Evolutionary conservation across 2,329 filamentous ascomycete species (phyloP), one percentile per base, ranked within the genome.

Genomic region (Lasiodiplodia sp.): DNA sequence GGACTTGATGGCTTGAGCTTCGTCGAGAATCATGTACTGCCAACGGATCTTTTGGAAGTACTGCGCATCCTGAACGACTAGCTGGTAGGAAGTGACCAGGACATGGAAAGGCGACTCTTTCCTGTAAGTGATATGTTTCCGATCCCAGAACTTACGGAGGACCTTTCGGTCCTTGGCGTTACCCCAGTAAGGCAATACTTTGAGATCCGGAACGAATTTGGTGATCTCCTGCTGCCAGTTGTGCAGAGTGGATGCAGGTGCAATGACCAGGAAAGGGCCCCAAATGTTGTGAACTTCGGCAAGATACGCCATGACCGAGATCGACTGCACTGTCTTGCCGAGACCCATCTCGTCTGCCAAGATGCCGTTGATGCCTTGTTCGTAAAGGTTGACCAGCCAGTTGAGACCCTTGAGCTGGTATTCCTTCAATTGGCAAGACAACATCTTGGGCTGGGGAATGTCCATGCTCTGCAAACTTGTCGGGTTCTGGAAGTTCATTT

Each of bases 21-120:
- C 96, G 75, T 99, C 96, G 51, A 99, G 88, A 79, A 99, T 97
- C 96, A 99, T 99, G 84, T 99, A 98, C 82, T 98, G 96, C 96
- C 96, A 99, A 75, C 92, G 92, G 87, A 99, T 96, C 85, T 98
- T 98, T 82, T 97, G 95, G 84, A 99, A 98, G 80, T 99, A 99
- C 70, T 94, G 91, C 1, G 96, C 93, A 78, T 99, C 96, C 31
- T 94, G 92, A 23, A 99, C 96, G 31, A 99, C 96, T 47, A 99
- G 86, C 80, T 99, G 96, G 79, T 99, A 99, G 0, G 95, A 98
- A 0, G 96, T 99, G 58, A 99, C 90, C 64, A 97, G 88, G 65
- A 99, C 94, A 77, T 99, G 96, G 84, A 99, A 98, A 16, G 94
- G 90, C 0, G 94, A 94, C 69, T 97, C 94, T 76, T 92, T 93